Evolutionary conservation across 2,329 filamentous ascomycete species (phyloP).

Genomic region (Alternaria dauci): DNA sequence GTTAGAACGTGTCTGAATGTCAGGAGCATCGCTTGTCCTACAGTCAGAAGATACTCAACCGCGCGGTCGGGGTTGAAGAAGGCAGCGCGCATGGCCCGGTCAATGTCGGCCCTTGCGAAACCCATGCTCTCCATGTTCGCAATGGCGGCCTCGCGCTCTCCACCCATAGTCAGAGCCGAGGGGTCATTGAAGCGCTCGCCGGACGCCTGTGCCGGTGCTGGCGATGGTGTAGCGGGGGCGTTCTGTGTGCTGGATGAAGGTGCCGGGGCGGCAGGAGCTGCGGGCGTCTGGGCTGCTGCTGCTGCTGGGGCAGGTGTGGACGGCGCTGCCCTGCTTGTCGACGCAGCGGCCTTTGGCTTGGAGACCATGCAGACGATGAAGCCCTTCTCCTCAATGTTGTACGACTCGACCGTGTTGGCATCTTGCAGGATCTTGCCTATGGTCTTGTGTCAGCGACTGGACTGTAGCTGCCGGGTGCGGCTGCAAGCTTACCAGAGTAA

Average conservation of each 20-base stretch:
- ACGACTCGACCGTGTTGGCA: conserved; percentile 94
- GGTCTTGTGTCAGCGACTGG: conserved; percentile 35
- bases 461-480: conserved; percentile 20
- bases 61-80: conserved; percentile 97
- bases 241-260: conserved; percentile 59
- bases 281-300: conserved; percentile 57
- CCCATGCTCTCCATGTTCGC: conserved; percentile 98
- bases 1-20: conserved; percentile 31
- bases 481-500: conserved; percentile 79
- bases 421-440: conserved; percentile 97
- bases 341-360: conserved; percentile 79
- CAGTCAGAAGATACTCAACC: conserved; percentile 91
- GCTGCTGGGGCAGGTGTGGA: conserved; percentile 63
- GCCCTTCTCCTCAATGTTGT: conserved; percentile 99
- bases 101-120: conserved; percentile 86
- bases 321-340: conserved; percentile 60
- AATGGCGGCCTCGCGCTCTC: conserved; percentile 81
- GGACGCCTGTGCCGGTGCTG: conserved; percentile 55
- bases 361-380: conserved; percentile 99
- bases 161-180: conserved; percentile 85
- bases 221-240: conserved; percentile 61
- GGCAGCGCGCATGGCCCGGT: conserved; percentile 92
- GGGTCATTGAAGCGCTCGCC: conserved; percentile 69
- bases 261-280: conserved; percentile 64
- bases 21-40: conserved; percentile 56